A percentile compares a stretch with the other conserved stretches of the same genome.
phyloP scores from a whole-genome alignment of 2,329 filamentous ascomycete genomes.

The Aspergillus costaricaensis region DNA sequence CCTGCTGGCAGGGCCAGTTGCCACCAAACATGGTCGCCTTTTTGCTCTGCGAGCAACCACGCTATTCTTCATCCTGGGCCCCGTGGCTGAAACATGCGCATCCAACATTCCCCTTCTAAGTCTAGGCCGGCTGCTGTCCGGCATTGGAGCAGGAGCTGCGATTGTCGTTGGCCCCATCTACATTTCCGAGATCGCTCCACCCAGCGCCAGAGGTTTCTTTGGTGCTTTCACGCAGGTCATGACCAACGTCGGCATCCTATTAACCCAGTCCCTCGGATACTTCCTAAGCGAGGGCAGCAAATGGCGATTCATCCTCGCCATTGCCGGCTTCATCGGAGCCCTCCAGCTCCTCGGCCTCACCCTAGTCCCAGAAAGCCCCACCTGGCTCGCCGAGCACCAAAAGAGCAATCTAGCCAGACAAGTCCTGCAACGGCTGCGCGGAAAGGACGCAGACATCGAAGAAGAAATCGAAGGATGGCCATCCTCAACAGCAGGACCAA shows the following conservation, averaged over 20 bases:
- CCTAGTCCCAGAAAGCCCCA: conserved; percentile 81
- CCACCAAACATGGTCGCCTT: conserved; percentile 73
- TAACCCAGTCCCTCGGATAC: conserved; percentile 80
- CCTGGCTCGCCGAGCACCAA: conserved; percentile 75
- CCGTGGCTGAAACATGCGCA: conserved; percentile 72
- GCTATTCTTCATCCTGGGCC: conserved; percentile 73
- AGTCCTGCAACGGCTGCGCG: conserved; percentile 74
- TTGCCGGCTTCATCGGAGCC: conserved; percentile 68
- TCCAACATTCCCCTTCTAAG: conserved; percentile 67
- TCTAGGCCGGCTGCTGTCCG: conserved; percentile 75
- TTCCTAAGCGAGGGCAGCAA: conserved; percentile 77
- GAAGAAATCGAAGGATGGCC: conserved; percentile 66
- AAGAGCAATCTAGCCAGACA: conserved; percentile 62
- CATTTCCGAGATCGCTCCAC: conserved; percentile 86
- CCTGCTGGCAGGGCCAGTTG: conserved; percentile 74
- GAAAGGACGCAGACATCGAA: conserved; percentile 66
- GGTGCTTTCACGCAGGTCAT: conserved; percentile 82
- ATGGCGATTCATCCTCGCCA: conserved; percentile 81
- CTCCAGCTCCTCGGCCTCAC: conserved; percentile 70
- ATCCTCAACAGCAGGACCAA: conserved; percentile 45
- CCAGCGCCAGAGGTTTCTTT: conserved; percentile 74
- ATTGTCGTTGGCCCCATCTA: conserved; percentile 94
- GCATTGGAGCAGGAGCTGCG: conserved; percentile 80
- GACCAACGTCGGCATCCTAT: conserved; percentile 86
- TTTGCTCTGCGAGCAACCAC: conserved; percentile 76